A percentile compares a stretch with the other conserved stretches of the same genome.
Evolutionary conservation across 805 yeast species (phyloP).

Genomic region (Wickerhamiella azymoides): DNA sequence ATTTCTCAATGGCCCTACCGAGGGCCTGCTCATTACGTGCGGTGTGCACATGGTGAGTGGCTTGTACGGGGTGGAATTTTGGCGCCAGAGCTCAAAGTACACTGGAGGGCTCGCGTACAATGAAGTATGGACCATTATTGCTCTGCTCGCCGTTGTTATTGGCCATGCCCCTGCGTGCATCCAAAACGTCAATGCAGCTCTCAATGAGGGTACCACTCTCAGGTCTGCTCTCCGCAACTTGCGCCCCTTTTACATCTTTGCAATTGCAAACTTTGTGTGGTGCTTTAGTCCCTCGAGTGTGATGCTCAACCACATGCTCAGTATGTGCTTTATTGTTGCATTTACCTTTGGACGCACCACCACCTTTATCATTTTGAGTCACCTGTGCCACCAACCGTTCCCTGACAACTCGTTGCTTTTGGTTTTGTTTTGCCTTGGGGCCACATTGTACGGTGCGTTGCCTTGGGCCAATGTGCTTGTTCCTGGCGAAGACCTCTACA

Average conservation of each 20-base stretch:
- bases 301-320: slow-evolving; percentile 40
- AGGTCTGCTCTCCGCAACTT: slow-evolving; percentile 30
- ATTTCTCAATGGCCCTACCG: slow-evolving; percentile 87
- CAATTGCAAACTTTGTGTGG: slow-evolving; percentile 35
- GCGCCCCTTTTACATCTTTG: slow-evolving; percentile 51
- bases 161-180: slow-evolving; percentile 56
- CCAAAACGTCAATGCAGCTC: slow-evolving; percentile 28
- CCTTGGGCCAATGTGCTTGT: slow-evolving; percentile 26
- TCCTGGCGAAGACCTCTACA: slow-evolving; percentile 28
- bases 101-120: slow-evolving; percentile 24
- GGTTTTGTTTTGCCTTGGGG: slow-evolving; percentile 29
- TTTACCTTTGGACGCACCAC: slow-evolving; percentile 76
- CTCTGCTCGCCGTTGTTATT: slow-evolving; percentile 29
- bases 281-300: slow-evolving; percentile 35
- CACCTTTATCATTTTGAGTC: slow-evolving; percentile 52
- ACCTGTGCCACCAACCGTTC: slow-evolving; percentile 67
- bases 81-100: slow-evolving; percentile 3
- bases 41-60: slow-evolving; percentile 51
- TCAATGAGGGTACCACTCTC: slow-evolving; percentile 40
- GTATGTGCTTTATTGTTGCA: slow-evolving; percentile 67
- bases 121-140: slow-evolving; percentile 21
- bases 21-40: slow-evolving; percentile 66
- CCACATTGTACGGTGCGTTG: slow-evolving; percentile 31
- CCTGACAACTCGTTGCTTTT: slow-evolving; percentile 63
- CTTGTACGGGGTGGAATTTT: slow-evolving; percentile 33